Evolutionary conservation across 1,139 yeast species (phyloP).

Genomic region (Pichia sp.): DNA sequence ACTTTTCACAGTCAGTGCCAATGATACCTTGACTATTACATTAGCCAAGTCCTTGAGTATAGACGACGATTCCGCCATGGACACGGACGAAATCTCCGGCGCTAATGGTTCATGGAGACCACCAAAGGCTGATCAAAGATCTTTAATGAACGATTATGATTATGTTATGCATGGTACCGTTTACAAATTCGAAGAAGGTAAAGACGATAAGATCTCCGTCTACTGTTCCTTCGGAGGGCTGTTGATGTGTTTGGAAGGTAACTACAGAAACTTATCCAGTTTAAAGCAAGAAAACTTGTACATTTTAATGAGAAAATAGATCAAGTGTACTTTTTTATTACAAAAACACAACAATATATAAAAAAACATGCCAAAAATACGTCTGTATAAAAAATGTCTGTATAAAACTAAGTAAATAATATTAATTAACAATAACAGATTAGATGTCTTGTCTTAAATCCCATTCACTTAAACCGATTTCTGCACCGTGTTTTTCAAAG

Average conservation of each 20-base stretch:
- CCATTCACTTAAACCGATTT: slow-evolving; percentile 63
- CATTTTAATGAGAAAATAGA: slow-evolving; percentile 75
- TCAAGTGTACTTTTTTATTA: too few species aligned
- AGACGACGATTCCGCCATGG: slow-evolving; percentile 45
- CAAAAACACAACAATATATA: too few species aligned
- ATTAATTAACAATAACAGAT: neutral
- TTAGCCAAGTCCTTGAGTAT: slow-evolving; percentile 71
- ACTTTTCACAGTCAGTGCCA: slow-evolving; percentile 78
- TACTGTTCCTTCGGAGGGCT: slow-evolving; percentile 97
- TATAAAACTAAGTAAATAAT: neutral
- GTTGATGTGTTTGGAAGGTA: slow-evolving; percentile 92
- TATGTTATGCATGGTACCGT: slow-evolving; percentile 99
- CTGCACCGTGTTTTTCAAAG: slow-evolving; percentile 64
- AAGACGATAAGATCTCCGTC: slow-evolving; percentile 69
- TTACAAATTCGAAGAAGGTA: slow-evolving; percentile 90
- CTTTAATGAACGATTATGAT: slow-evolving; percentile 95
- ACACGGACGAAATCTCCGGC: slow-evolving; percentile 39
- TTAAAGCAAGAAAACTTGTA: slow-evolving; percentile 95
- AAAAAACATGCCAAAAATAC: too few species aligned
- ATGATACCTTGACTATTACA: slow-evolving; percentile 85
- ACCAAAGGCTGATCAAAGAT: slow-evolving; percentile 77
- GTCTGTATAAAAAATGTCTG: too few species aligned
- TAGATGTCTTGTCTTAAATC: slow-evolving; percentile 31
- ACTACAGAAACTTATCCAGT: slow-evolving; percentile 82
- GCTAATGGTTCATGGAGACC: slow-evolving; percentile 89